Evolutionary conservation across 2,329 filamentous ascomycete species (phyloP).

Genomic region (Aspergillus terreus): DNA sequence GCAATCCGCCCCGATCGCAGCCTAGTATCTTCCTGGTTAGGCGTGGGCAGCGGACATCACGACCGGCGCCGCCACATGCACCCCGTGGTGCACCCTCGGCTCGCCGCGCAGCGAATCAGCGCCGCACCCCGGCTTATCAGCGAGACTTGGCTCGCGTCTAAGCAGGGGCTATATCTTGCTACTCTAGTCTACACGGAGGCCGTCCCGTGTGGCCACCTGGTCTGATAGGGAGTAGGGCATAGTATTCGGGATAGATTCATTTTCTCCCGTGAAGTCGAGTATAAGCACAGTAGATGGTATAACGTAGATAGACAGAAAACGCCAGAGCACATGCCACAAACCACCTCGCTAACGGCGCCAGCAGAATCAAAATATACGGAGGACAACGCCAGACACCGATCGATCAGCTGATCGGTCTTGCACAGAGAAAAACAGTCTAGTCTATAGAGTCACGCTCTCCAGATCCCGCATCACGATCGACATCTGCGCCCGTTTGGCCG

Average conservation of each 20-base stretch:
- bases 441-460: conserved; percentile 44
- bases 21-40: background rate
- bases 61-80: background rate
- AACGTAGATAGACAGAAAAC: background rate
- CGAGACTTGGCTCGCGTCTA: background rate
- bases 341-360: background rate
- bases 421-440: background rate
- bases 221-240: too few species aligned
- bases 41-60: background rate
- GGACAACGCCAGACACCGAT: background rate
- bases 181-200: too few species aligned
- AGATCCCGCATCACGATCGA: conserved; percentile 84
- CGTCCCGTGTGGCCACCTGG: too few species aligned
- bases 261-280: too few species aligned
- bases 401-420: background rate
- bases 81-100: too few species aligned
- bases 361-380: background rate
- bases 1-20: background rate
- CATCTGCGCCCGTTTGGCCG: conserved; percentile 88
- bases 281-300: background rate
- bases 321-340: background rate
- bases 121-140: background rate
- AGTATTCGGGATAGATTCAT: too few species aligned
- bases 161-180: background rate
- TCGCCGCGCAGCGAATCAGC: too few species aligned